phyloP scores from a whole-genome alignment of 768 basidiomycete genomes.

The Podaxis sp. region DNA sequence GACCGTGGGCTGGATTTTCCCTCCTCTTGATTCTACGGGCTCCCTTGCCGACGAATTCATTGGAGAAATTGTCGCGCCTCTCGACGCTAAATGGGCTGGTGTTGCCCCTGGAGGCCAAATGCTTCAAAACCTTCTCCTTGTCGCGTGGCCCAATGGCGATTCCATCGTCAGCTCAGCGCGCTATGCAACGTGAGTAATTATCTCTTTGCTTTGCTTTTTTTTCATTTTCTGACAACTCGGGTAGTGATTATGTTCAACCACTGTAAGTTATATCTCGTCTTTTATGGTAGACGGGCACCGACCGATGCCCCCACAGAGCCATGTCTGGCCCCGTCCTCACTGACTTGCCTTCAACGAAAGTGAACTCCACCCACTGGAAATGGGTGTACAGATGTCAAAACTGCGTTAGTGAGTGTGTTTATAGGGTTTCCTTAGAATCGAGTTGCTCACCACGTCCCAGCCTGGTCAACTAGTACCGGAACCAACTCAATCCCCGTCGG shows the following conservation, averaged over 20 bases:
- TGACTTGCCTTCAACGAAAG: slow-evolving; percentile 36
- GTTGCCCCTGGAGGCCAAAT: slow-evolving; percentile 50
- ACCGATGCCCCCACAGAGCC: background rate
- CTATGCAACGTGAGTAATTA: slow-evolving; percentile 44
- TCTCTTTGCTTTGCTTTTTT: background rate
- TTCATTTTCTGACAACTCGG: background rate
- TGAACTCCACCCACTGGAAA: slow-evolving; percentile 62
- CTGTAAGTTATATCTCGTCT: background rate
- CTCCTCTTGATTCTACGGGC: slow-evolving; percentile 37
- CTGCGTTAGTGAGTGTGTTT: slow-evolving; percentile 45
- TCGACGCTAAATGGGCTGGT: slow-evolving; percentile 51
- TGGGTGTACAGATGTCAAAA: slow-evolving; percentile 67
- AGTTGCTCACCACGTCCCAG: slow-evolving; percentile 9
- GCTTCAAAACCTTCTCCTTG: slow-evolving; percentile 50
- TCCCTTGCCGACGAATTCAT: slow-evolving; percentile 50
- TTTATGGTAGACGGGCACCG: background rate
- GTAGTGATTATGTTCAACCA: slow-evolving; percentile 42
- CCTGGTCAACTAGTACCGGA: slow-evolving; percentile 38
- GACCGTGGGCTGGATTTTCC: slow-evolving; percentile 49
- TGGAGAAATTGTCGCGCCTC: slow-evolving; percentile 56
- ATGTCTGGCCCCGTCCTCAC: slow-evolving; percentile 45
- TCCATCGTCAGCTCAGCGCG: slow-evolving; percentile 49
- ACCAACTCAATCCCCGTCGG: slow-evolving; percentile 29
- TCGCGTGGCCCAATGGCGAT: slow-evolving; percentile 58
- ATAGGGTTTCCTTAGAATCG: background rate